Percentiles rank a stretch among this genome's conserved stretches.
Evolutionary conservation across 768 basidiomycete genomes (phyloP).

Genomic region (Psilocybe cubensis): DNA sequence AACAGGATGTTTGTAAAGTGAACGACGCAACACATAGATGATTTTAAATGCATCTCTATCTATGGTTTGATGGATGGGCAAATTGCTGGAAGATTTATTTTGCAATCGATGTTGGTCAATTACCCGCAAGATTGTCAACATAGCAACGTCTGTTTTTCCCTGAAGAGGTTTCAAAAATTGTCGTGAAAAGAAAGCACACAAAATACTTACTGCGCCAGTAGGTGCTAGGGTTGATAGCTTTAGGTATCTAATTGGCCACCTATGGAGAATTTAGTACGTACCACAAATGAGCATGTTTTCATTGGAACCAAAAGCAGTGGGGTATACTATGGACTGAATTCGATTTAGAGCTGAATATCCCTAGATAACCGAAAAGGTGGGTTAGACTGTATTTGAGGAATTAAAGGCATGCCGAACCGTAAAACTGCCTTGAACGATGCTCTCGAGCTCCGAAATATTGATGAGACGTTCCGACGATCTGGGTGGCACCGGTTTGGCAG

Average conservation of each 20-base stretch:
- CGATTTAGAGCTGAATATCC: constrained; percentile 88
- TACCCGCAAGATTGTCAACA: constrained; percentile 90
- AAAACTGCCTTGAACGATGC: constrained; percentile 81
- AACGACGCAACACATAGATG: constrained; percentile 81
- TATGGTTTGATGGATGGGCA: constrained; percentile 52
- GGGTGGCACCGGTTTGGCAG: constrained; percentile 77
- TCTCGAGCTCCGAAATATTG: constrained; percentile 72
- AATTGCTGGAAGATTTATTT: constrained; percentile 18
- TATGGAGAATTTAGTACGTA: constrained; percentile 33
- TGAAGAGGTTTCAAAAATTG: constrained; percentile 33
- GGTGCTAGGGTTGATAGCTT: constrained; percentile 66
- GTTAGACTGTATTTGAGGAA: not conserved
- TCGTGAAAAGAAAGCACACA: not conserved
- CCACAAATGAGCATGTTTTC: constrained; percentile 96
- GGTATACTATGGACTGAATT: constrained; percentile 94
- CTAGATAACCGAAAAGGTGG: constrained; percentile 39
- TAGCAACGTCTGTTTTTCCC: constrained; percentile 99
- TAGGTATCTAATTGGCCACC: constrained; percentile 1
- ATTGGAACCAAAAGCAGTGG: constrained; percentile 91
- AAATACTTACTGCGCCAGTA: constrained; percentile 87
- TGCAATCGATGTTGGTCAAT: constrained; percentile 64
- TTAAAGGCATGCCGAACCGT: constrained; percentile 47
- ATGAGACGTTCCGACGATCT: constrained; percentile 73
- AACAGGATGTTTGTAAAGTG: not conserved
- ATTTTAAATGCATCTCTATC: constrained; percentile 85